phyloP scores from a whole-genome alignment of 2,329 filamentous ascomycete species.

The Diplodia mutila region DNA sequence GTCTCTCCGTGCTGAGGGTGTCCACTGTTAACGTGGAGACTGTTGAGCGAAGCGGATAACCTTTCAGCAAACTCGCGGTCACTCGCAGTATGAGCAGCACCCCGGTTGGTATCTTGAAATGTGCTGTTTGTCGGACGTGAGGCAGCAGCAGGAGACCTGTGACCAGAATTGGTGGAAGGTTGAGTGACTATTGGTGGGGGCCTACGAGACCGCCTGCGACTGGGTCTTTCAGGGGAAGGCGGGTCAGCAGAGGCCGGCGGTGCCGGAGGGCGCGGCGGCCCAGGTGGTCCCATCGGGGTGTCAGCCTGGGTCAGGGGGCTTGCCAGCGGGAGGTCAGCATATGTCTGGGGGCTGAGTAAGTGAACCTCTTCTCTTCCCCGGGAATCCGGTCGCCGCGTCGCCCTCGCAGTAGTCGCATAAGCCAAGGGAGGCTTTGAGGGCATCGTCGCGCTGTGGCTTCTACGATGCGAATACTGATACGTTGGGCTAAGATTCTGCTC shows the following conservation, averaged over 20 bases:
- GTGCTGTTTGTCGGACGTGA: neutral
- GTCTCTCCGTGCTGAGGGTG: neutral
- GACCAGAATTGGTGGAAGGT: neutral
- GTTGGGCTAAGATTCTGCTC: neutral
- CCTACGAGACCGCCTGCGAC: neutral
- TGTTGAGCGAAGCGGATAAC: slow-evolving; percentile 1
- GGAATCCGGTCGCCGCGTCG: neutral
- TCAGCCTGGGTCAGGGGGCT: slow-evolving; percentile 1
- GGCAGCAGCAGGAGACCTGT: neutral
- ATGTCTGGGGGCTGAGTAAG: slow-evolving; percentile 5
- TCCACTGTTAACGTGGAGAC: neutral
- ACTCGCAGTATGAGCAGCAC: neutral
- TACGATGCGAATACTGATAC: neutral
- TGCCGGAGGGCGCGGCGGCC: slow-evolving; percentile 15
- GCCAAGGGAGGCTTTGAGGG: neutral
- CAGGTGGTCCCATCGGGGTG: slow-evolving; percentile 10
- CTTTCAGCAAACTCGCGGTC: slow-evolving; percentile 4
- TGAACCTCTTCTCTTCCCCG: slow-evolving; percentile 16
- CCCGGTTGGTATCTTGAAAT: neutral
- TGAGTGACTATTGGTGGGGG: slow-evolving; percentile 19
- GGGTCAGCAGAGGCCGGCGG: slow-evolving; percentile 20
- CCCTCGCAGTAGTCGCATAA: slow-evolving; percentile 3
- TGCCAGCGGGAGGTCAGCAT: slow-evolving; percentile 8
- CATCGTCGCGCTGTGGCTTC: slow-evolving; percentile 7
- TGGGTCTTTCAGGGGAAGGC: slow-evolving; percentile 10